These are phyloP conservation scores for Eimeria nieschulzi DNA, from an alignment of 169 alveolate genomes.

Conservation along the genomic window DNA sequence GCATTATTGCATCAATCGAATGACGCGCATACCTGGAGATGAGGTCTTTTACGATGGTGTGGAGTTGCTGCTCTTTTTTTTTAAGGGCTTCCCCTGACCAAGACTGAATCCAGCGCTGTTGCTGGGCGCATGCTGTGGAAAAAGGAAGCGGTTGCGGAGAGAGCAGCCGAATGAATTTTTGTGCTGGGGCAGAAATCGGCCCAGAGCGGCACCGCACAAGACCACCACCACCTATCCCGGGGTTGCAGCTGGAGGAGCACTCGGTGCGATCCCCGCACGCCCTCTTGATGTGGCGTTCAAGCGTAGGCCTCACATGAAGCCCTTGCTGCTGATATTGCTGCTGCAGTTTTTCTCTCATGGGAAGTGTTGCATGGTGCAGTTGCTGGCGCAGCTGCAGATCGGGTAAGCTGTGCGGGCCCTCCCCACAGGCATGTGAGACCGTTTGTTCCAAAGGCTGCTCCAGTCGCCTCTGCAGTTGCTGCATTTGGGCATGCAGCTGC, in stretches of 20 bases:
- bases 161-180: background rate
- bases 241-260: too few species aligned
- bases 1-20: too few species aligned
- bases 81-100: conserved; percentile 49
- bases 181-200: conserved; percentile 6
- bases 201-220: conserved; percentile 50
- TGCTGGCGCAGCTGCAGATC: too few species aligned
- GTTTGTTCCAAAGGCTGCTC: too few species aligned
- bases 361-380: background rate
- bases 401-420: too few species aligned
- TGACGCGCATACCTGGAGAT: conserved; percentile 2
- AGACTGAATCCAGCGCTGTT: conserved; percentile 31
- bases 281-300: too few species aligned
- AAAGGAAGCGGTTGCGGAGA: conserved; percentile 1
- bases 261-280: too few species aligned
- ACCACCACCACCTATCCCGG: background rate
- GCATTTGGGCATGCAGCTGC: conserved; percentile 11
- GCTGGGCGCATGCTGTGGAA: conserved; percentile 26
- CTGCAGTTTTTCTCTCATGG: background rate
- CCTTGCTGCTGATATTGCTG: too few species aligned
- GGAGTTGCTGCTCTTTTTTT: conserved; percentile 25
- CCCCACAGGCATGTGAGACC: too few species aligned
- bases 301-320: too few species aligned
- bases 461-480: background rate
- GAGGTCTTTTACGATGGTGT: conserved; percentile 7